These are phyloP conservation scores for Xerocomellus chrysenteron DNA, from an alignment of 768 basidiomycete species.

Conservation along the genomic window DNA sequence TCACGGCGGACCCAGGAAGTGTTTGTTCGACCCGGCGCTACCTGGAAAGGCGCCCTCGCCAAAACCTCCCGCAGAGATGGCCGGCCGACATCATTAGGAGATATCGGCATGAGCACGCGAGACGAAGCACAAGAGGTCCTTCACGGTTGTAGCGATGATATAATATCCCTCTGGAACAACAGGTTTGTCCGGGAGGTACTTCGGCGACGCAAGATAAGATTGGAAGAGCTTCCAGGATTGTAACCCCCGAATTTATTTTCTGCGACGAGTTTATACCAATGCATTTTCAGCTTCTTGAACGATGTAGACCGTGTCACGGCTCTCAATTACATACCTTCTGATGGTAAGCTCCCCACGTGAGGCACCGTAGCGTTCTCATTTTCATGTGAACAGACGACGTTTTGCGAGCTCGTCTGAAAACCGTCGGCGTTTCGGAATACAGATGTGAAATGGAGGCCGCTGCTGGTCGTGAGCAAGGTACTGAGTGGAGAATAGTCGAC, in stretches of 20 bases:
- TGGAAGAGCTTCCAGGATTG: constrained; percentile 55
- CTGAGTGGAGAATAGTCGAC: constrained; percentile 56
- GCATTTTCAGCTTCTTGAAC: constrained; percentile 42
- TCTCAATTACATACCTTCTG: constrained; percentile 45
- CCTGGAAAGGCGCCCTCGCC: constrained; percentile 63
- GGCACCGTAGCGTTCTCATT: constrained; percentile 4
- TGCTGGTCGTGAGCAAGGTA: constrained; percentile 47
- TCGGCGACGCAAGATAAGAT: constrained; percentile 42
- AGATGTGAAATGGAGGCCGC: constrained; percentile 76
- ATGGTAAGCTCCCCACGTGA: constrained; percentile 33
- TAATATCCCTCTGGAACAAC: constrained; percentile 47
- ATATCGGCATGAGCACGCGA: constrained; percentile 24
- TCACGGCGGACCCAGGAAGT: constrained; percentile 39
- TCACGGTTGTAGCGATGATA: constrained; percentile 40
- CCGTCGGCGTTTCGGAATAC: constrained; percentile 79
- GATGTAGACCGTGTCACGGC: constrained; percentile 50
- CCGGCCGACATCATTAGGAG: constrained; percentile 28
- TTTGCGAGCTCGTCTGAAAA: constrained; percentile 52
- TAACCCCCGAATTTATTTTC: constrained; percentile 21
- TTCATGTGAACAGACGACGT: constrained; percentile 43
- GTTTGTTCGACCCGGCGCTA: constrained; percentile 58
- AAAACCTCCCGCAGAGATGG: constrained; percentile 28
- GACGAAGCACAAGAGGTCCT: constrained; percentile 45
- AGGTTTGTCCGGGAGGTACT: constrained; percentile 43
- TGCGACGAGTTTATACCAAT: neutral